Conservation (phyloP, 495 filamentous ascomycete genomes). For the Penicillium longicatenatum region DNA sequence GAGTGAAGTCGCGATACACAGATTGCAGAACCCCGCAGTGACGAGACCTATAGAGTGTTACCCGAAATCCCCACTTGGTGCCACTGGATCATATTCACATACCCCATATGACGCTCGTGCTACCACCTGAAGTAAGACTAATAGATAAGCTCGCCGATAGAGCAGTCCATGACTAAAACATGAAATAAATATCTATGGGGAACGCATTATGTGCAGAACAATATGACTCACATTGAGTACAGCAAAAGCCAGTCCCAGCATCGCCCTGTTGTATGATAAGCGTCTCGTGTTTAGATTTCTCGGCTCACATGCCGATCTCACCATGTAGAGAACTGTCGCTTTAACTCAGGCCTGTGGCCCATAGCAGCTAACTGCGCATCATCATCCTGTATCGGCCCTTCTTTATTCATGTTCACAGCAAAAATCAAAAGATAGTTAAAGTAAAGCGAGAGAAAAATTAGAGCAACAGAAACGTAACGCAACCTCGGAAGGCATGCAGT, state of each 20-base stretch:
- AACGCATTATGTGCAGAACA: slow-evolving; percentile 3
- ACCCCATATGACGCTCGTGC: slow-evolving; percentile 50
- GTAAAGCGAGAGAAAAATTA: background rate
- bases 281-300: background rate
- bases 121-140: slow-evolving; percentile 45
- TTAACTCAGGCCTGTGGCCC: slow-evolving; percentile 62
- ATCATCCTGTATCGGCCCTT: slow-evolving; percentile 27
- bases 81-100: background rate
- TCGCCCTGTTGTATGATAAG: slow-evolving; percentile 28
- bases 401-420: slow-evolving; percentile 21
- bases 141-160: slow-evolving; percentile 48
- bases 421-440: background rate
- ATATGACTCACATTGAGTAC: slow-evolving; percentile 39
- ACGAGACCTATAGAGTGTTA: slow-evolving; percentile 49
- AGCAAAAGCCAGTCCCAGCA: slow-evolving; percentile 51
- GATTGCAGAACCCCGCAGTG: slow-evolving; percentile 67
- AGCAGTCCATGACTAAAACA: slow-evolving; percentile 44
- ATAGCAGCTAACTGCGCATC: slow-evolving; percentile 56
- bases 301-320: slow-evolving; percentile 8
- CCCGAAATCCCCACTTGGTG: slow-evolving; percentile 1
- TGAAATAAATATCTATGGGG: background rate
- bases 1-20: slow-evolving; percentile 66
- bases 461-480: background rate
- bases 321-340: slow-evolving; percentile 52
- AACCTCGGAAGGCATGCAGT: background rate